Conservation (phyloP, 352 stramenopile species). For the Phytopythium chamaehyphon region DNA sequence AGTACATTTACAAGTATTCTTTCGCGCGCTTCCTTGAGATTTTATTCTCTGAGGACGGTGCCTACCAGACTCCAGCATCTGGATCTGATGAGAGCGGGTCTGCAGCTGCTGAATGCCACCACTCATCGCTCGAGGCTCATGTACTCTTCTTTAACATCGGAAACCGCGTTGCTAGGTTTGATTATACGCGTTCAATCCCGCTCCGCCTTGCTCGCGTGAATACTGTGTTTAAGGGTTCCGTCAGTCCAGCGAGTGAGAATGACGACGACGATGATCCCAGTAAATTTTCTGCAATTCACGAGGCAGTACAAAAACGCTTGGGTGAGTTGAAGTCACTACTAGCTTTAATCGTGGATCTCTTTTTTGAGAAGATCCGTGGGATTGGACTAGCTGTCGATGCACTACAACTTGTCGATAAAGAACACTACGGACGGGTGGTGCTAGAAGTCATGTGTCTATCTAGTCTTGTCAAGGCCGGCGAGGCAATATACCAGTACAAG, state of each 20-base stretch:
- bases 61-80: slow-evolving; percentile 25
- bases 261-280: background rate
- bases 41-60: slow-evolving; percentile 88
- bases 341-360: slow-evolving; percentile 39
- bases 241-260: slow-evolving; percentile 3
- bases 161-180: slow-evolving; percentile 65
- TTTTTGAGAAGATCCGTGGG: slow-evolving; percentile 57
- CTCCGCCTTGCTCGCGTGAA: slow-evolving; percentile 24
- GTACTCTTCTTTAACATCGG: slow-evolving; percentile 83
- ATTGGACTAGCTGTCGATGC: slow-evolving; percentile 57
- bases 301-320: slow-evolving; percentile 2
- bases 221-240: slow-evolving; percentile 3
- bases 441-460: slow-evolving; percentile 67
- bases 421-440: slow-evolving; percentile 51
- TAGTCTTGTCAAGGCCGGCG: slow-evolving; percentile 34
- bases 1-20: slow-evolving; percentile 96
- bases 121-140: slow-evolving; percentile 55
- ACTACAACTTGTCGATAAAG: slow-evolving; percentile 49
- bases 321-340: slow-evolving; percentile 32
- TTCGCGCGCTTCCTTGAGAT: slow-evolving; percentile 98
- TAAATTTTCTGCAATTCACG: background rate
- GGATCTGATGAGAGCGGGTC: slow-evolving; percentile 13
- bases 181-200: slow-evolving; percentile 41
- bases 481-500: slow-evolving; percentile 30
- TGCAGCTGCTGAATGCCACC: slow-evolving; percentile 23